phyloP scores from a whole-genome alignment of 2,329 filamentous ascomycete species.

The Domatiomyces catenatus region DNA sequence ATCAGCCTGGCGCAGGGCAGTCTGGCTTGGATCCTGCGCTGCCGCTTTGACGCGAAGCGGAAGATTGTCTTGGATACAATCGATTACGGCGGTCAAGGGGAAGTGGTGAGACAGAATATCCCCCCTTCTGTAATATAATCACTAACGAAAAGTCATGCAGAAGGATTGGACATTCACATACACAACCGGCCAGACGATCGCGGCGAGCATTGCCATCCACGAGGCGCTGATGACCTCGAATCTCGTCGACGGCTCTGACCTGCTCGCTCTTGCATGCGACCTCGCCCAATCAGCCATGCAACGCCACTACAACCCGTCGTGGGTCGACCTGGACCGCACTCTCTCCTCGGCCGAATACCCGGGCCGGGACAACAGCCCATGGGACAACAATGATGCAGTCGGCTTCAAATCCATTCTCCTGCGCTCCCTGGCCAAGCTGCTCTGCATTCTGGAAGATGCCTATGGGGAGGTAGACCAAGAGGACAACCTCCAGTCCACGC shows the following conservation, averaged over 20 bases:
- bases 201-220: slow-evolving; percentile 7
- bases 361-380: slow-evolving; percentile 2
- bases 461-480: background rate
- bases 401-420: slow-evolving; percentile 13
- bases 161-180: slow-evolving; percentile 10
- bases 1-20: background rate
- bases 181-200: slow-evolving; percentile 12
- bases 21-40: slow-evolving; percentile 8
- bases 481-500: background rate
- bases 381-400: slow-evolving; percentile 9
- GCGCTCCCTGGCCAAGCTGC: slow-evolving; percentile 9
- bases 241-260: background rate
- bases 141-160: background rate
- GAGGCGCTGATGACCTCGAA: slow-evolving; percentile 2
- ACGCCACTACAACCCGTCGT: slow-evolving; percentile 1
- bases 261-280: slow-evolving; percentile 7
- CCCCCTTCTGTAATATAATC: no score
- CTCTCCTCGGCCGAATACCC: slow-evolving; percentile 9
- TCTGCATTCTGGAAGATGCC: slow-evolving; percentile 1
- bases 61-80: slow-evolving; percentile 9
- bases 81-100: slow-evolving; percentile 4
- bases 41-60: slow-evolving; percentile 3
- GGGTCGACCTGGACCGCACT: slow-evolving; percentile 8
- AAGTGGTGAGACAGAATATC: background rate
- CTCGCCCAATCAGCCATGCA: slow-evolving; percentile 8